Evolutionary conservation across 202 grass and related monocot species (phyloP), one percentile per base, ranked within the genome.

Genomic region (Carex sylvatica): DNA sequence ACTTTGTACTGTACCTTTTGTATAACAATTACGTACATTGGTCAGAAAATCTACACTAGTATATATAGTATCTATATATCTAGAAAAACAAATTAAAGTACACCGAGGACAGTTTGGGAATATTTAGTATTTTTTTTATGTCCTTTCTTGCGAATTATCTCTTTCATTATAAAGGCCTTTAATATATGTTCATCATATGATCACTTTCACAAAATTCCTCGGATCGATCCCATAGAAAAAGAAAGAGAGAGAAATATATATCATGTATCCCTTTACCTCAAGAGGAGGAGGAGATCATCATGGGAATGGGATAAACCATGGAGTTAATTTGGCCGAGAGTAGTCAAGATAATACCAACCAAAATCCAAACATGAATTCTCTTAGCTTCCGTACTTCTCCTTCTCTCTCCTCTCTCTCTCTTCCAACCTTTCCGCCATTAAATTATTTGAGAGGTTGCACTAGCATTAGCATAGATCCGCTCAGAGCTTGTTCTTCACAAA

Each of bases 201-300:
- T 81, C 18, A 58, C 74, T 86, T 83, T 85, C 88, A 85, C 40
- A 73, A 38, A 83, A 87, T 56, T 79, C 52, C 80, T 83, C 80
- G 65, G 83, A 86, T 86, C 68, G 28, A 28, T 28, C 28, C 74
- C 61, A 79, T 49, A 69, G 61, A 73, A 47, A 78, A 58, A 83
- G 44, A 69, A 11, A 79, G 33, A 5, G 35, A 79, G 44, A 7
- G 38, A 40, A 6, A 75, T 26, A 65, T 4, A 40, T 40, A 40
- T 83, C 80, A 95, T 95, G 93, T 92, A 92, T 80, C 86, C 88
- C 83, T 90, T 87, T 80, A 86, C 90, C 73, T 86, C 89, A 70
- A 88, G 88, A 28, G 28, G 88, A 28, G 28, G 88, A 61, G 58
- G 88, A 65, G 90, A 84, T 80, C 84, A 82, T 65, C 62, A 5